Percentiles rank a stretch among this genome's conserved stretches.
Evolutionary conservation across 345 rosid genomes (phyloP).

Genomic region (Stellera chamaejasme): DNA sequence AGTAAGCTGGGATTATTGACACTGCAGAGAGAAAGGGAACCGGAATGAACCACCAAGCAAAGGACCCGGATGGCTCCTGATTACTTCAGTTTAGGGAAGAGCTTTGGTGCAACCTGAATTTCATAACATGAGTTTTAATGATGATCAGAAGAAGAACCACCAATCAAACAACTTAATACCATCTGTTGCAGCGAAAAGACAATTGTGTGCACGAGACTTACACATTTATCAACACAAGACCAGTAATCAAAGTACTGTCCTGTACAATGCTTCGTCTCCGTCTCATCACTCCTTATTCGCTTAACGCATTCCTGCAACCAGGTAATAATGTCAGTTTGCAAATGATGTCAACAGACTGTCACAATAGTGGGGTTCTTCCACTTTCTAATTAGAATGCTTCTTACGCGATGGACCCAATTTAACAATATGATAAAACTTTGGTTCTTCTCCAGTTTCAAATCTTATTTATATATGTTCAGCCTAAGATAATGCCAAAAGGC

Average conservation of each 20-base stretch:
- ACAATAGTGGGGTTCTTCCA: not conserved
- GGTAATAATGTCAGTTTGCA: not conserved
- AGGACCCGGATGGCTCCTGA: not conserved
- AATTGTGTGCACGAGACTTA: slow-evolving; percentile 3
- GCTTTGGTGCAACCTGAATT: slow-evolving; percentile 36
- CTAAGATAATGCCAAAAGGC: too few species aligned
- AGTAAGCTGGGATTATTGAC: too few species aligned
- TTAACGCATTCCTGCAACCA: slow-evolving; percentile 26
- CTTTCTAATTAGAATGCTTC: not conserved
- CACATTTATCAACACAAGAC: slow-evolving; percentile 25
- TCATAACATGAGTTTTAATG: slow-evolving; percentile 5
- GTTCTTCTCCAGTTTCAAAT: not conserved
- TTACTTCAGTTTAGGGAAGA: slow-evolving; percentile 28
- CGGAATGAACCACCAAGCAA: too few species aligned
- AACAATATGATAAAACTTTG: not conserved
- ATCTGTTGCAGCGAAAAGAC: too few species aligned
- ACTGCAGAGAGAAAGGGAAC: too few species aligned
- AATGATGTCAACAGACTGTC: not conserved
- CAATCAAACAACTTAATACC: not conserved
- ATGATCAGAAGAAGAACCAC: not conserved
- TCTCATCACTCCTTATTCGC: slow-evolving; percentile 23
- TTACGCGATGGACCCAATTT: not conserved
- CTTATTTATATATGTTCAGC: not conserved
- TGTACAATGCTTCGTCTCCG: slow-evolving; percentile 23
- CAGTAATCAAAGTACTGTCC: slow-evolving; percentile 34